Conservation (phyloP, 1,284 basidiomycete genomes). For the Cryptococcus deneoformans region DNA sequence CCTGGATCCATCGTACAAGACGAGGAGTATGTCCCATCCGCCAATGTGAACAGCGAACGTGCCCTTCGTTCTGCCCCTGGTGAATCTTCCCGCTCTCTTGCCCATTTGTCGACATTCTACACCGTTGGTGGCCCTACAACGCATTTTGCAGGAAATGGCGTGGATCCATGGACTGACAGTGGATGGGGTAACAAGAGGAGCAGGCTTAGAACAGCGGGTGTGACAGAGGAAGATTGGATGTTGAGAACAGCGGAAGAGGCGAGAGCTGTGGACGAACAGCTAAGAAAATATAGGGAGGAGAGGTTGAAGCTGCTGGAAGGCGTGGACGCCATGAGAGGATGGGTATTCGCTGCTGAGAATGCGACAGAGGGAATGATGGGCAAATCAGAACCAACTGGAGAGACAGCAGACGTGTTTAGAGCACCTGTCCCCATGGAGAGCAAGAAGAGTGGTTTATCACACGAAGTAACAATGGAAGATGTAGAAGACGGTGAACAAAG, state of each 20-base stretch:
- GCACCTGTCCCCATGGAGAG: slow-evolving; percentile 3
- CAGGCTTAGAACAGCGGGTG: slow-evolving; percentile 57
- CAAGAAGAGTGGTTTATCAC: slow-evolving; percentile 13
- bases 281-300: slow-evolving; percentile 62
- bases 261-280: slow-evolving; percentile 61
- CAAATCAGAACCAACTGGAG: slow-evolving; percentile 9
- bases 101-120: slow-evolving; percentile 58
- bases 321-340: slow-evolving; percentile 27
- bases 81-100: slow-evolving; percentile 41
- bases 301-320: slow-evolving; percentile 54
- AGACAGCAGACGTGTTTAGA: slow-evolving; percentile 4
- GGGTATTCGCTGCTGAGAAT: slow-evolving; percentile 31
- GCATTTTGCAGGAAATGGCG: slow-evolving; percentile 74
- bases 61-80: slow-evolving; percentile 27
- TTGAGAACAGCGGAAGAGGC: slow-evolving; percentile 65
- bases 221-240: slow-evolving; percentile 89
- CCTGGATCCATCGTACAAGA: slow-evolving; percentile 75
- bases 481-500: neutral
- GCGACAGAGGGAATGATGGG: neutral
- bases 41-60: slow-evolving; percentile 26
- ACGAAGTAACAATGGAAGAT: slow-evolving; percentile 12
- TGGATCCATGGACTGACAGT: slow-evolving; percentile 79
- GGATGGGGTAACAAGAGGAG: slow-evolving; percentile 62
- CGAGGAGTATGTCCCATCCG: slow-evolving; percentile 54
- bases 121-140: slow-evolving; percentile 81